Percentiles rank a stretch among this genome's conserved stretches.
These are phyloP conservation scores for Phaeosphaeria sp. DNA, from an alignment of 2,329 filamentous ascomycete species.

Conservation along the genomic window DNA sequence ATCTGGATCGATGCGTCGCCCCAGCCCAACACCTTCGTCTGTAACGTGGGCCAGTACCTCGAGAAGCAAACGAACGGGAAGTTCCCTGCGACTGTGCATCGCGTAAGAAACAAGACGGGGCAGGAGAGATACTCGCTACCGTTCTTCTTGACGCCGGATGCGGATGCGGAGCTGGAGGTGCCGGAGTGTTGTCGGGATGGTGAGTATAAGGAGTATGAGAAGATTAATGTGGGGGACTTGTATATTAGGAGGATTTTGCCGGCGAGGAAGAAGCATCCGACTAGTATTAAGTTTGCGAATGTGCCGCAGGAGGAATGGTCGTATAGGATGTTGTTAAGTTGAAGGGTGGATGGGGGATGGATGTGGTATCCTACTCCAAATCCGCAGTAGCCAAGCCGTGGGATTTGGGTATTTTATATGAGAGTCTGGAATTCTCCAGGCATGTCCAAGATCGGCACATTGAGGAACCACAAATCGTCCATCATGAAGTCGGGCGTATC, in stretches of 20 bases:
- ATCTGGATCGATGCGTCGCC: neutral
- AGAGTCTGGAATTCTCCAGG: neutral
- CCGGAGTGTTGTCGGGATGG: neutral
- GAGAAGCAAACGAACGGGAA: neutral
- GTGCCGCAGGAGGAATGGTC: neutral
- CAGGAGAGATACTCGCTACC: neutral
- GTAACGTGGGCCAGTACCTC: neutral
- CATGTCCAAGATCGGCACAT: constrained; percentile 6
- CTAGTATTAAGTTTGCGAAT: neutral
- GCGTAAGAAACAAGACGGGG: neutral
- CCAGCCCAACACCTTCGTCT: neutral
- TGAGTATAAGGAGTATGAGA: neutral
- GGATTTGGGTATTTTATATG: neutral
- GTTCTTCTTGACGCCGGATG: neutral
- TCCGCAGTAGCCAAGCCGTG: neutral
- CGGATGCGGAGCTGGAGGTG: neutral
- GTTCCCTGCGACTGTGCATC: neutral
- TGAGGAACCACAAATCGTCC: constrained; percentile 28
- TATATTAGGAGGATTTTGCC: neutral
- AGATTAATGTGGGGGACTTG: neutral
- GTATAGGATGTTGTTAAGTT: neutral
- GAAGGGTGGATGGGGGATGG: neutral
- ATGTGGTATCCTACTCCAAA: too few species aligned
- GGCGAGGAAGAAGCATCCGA: neutral
- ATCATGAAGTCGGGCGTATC: constrained; percentile 21